Evolutionary conservation across 2,329 filamentous ascomycete genomes (phyloP), one percentile per base, ranked within the genome.

Genomic region (Aspergillus ochraceus): DNA sequence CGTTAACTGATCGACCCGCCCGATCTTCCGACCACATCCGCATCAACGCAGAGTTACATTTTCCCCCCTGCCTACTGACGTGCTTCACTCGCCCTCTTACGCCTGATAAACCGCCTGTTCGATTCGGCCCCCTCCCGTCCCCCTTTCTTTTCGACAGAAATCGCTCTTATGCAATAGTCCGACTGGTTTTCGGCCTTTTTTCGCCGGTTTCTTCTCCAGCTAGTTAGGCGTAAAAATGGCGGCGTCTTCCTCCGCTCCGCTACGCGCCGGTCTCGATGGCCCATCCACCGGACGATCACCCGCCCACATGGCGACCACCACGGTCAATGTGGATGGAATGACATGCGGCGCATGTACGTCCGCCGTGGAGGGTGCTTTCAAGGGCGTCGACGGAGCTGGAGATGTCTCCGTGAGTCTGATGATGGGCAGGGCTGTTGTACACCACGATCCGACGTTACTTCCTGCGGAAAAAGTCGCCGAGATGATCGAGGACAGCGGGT

Each of bases 371-470:
- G 86, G 89, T 60, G 95, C 90, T 66, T 96, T 99, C 79, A 90
- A 91, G 70, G 86, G 85, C 66, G 84, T 96, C 5, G 83, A 89
- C 45, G 94, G 95, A 57, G 88, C 95, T 10, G 90, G 90, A 64
- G 92, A 84, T 68, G 92, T 98, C 60, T 96, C 92, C 10, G 90
- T 99, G 69, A 97, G 92, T 74, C 81, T 99, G 68, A 90, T 97
- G 58, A 96, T 97, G 87, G 93, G 97, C 76, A 88, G 94, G 61
- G 95, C 94, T n/a, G 93, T 98, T 47, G 83, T 98, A 39, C 89
- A 93, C 77, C 95, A 99, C 77, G 90, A 98, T 76, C 87, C 91
- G 1, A 79, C 84, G 57, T 84, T 85, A 55, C 85, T 98, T 55
- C 80, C 91, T 14, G 85, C 92, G 60, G 90, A 93, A 42, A 80